phyloP scores from a whole-genome alignment of 495 filamentous ascomycete species.

The Penicillium soppii region DNA sequence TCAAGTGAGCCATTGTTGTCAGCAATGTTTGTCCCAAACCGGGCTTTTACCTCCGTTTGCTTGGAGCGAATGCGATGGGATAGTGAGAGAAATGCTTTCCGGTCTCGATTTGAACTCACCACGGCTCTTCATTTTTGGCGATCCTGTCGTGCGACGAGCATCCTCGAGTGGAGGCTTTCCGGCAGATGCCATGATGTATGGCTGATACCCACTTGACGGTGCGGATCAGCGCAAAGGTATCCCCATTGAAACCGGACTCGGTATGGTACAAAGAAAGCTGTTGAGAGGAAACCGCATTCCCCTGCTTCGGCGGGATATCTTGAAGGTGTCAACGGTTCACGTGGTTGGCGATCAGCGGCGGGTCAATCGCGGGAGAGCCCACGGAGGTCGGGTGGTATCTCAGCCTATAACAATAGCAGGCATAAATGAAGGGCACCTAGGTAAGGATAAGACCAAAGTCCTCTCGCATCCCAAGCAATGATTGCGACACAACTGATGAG shows the following conservation, averaged over 20 bases:
- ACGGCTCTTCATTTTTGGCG: slow-evolving; percentile 63
- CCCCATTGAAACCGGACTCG: slow-evolving; percentile 43
- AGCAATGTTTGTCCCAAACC: slow-evolving; percentile 3
- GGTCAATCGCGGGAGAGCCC: slow-evolving; percentile 18
- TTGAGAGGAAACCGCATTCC: slow-evolving; percentile 46
- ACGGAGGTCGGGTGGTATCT: slow-evolving; percentile 7
- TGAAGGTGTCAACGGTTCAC: slow-evolving; percentile 12
- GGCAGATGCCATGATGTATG: slow-evolving; percentile 41
- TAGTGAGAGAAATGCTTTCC: background rate
- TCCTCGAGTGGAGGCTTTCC: slow-evolving; percentile 45
- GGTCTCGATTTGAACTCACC: slow-evolving; percentile 41
- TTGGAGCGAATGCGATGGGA: background rate
- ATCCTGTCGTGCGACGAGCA: slow-evolving; percentile 48
- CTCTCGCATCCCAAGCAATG: slow-evolving; percentile 15
- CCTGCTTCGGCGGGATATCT: slow-evolving; percentile 22
- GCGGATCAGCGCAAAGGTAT: slow-evolving; percentile 38
- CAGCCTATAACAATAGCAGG: slow-evolving; percentile 8
- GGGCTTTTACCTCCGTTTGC: slow-evolving; percentile 1
- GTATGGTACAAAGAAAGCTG: slow-evolving; percentile 29
- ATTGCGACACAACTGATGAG: slow-evolving; percentile 22
- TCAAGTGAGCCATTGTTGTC: slow-evolving; percentile 2
- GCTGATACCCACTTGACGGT: slow-evolving; percentile 32
- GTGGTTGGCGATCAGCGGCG: slow-evolving; percentile 21
- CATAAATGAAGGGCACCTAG: slow-evolving; percentile 9
- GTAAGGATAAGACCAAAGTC: slow-evolving; percentile 14